These are phyloP conservation scores for Lichtheimia corymbifera DNA, from an alignment of 371 early-diverging fungal species.

Conservation along the genomic window DNA sequence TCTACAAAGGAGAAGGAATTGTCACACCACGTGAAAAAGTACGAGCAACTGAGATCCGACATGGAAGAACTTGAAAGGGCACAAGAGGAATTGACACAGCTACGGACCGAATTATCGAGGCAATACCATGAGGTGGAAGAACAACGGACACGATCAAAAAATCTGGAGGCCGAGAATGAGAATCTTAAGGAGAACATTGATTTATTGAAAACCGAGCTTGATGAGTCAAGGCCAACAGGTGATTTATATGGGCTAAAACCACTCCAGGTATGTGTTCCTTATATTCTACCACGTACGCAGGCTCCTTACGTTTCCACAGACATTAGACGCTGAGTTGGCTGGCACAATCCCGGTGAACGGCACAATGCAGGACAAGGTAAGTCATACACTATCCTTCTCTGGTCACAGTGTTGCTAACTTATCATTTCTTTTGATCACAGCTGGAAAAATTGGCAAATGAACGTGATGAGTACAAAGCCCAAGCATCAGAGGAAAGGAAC, in stretches of 20 bases:
- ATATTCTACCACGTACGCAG: too few species aligned
- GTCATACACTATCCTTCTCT: not conserved
- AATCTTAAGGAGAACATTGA: conserved; percentile 25
- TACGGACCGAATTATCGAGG: not conserved
- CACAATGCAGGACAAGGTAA: not conserved
- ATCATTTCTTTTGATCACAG: not conserved
- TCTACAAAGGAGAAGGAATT: conserved; percentile 9
- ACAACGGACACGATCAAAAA: not conserved
- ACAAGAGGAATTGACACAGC: conserved; percentile 6
- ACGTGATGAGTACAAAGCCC: not conserved
- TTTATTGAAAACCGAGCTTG: conserved; percentile 30
- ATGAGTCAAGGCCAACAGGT: conserved; percentile 21
- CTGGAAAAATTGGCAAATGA: conserved; percentile 1
- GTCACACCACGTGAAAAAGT: conserved; percentile 7
- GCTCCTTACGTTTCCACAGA: not conserved
- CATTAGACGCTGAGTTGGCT: conserved; percentile 5
- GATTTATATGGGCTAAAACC: not conserved
- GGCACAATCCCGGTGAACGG: not conserved
- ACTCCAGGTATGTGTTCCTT: not conserved
- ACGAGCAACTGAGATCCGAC: not conserved
- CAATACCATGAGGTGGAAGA: conserved; percentile 14
- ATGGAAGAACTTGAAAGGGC: conserved; percentile 6
- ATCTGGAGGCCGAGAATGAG: conserved; percentile 16
- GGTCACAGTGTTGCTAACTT: too few species aligned
- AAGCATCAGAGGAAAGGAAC: not conserved